Base-by-base conservation (phyloP, 2,329 filamentous ascomycete genomes). In the Aspergillus eucalypticola region DNA sequence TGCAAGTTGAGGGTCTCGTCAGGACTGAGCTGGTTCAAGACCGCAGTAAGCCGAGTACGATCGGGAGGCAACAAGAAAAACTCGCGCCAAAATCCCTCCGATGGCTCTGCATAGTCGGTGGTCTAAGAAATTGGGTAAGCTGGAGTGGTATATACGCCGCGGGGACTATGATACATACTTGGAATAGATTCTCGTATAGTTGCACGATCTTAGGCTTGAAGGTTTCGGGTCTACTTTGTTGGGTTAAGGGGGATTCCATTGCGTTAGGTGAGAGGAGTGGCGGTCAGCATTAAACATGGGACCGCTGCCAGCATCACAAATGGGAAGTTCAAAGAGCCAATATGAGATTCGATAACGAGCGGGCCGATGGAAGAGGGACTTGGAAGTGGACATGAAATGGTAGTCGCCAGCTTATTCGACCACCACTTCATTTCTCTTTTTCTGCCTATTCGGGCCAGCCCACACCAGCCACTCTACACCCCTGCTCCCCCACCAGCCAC, bases 181-280 rank as follows among this genome's bases (percentile, higher is more conserved):
- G 79, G 82, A 98, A 94, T 19, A 98, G 82, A 66, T 86, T 84
- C 71, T 93, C 87, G 78, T 99, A 99, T 54, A 98, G 86, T 75
- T 90, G 85, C 62, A 96, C 90, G 67, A 99, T 91, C 81, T 99
- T 99, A 57, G 91, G 94, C 78, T 96, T 90, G 75, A 99, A 97
- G 42, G 89, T 86, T 76, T 96, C 90, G 57, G 94, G 95, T 71
- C 92, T 87, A 78, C 87, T 87, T 83, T 97, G 92, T 79, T 96
- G 92, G 59, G 93, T 96, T 74, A 99, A 86, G 65, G 95, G 95
- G 74, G 94, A 98, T 81, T 96, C 91, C 91, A 96, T 96, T 58
- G 50, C 70, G 69, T 60, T 64, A 49, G 60, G 60, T 39, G 44
- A 54, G 25, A 54, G 27, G 59, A 39, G 60, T 35, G 57, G 59